Evolutionary conservation across 495 filamentous ascomycete genomes (phyloP), one percentile per base, ranked within the genome.

Genomic region (Hypoxylon fragiforme): DNA sequence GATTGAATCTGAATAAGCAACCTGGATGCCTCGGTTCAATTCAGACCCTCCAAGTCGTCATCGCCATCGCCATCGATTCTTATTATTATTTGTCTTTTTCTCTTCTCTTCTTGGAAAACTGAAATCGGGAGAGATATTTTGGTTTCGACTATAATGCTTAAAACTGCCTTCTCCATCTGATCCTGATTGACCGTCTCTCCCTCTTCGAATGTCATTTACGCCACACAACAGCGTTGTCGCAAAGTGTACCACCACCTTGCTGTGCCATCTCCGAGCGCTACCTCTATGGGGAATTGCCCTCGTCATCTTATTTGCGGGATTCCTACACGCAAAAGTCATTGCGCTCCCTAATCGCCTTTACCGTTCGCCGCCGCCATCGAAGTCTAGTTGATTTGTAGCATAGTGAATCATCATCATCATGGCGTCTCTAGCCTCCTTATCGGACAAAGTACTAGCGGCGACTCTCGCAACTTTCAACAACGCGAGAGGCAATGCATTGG

Each of bases 371-470:
- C 21, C 44, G 14, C 28, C 21, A 13, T 37, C 36, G 28, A 43
- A 36, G 20, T 26, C 40, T 12, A 32, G 14, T 8, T 34, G 43
- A 18, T 31, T 40, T 28, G 24, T n/a, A 12, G 36, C 34, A 30
- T 22, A 44, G 30, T 41, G 12, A 44, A 53, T 15, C 32, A 24
- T 26, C 22, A n/a, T n/a, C n/a, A n/a, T 7, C 24, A 80, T 81
- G 78, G 77, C 75, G 15, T 76, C 74, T 20, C 69, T 68, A 20
- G 61, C 63, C n/a, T n/a, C n/a, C n/a, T n/a, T n/a, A n/a, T n/a
- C n/a, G n/a, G n/a, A n/a, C n/a, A n/a, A n/a, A n/a, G n/a, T n/a
- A n/a, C n/a, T n/a, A n/a, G n/a, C n/a, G n/a, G n/a, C n/a, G n/a
- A n/a, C n/a, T n/a, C n/a, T n/a, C n/a, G n/a, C n/a, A n/a, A n/a